Evolutionary conservation across 306 rosid genomes (phyloP).

Genomic region (Citrullus mucosospermus): DNA sequence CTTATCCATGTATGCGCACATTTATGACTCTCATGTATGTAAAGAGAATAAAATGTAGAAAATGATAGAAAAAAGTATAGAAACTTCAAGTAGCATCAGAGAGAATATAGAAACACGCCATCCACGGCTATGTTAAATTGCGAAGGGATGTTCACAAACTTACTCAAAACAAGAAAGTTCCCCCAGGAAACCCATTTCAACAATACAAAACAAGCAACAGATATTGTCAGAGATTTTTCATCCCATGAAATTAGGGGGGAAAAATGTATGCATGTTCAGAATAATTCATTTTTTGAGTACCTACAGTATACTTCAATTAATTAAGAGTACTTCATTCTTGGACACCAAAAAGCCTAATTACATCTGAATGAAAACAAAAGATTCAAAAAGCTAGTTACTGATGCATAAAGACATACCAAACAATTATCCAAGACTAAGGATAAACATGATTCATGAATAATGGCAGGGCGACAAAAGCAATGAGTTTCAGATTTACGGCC

Average conservation of each 20-base stretch:
- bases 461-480: neutral
- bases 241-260: neutral
- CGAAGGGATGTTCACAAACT: neutral
- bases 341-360: neutral
- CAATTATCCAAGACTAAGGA: neutral
- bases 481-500: neutral
- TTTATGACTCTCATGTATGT: neutral
- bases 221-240: neutral
- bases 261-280: neutral
- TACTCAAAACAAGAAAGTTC: neutral
- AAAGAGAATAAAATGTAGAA: neutral
- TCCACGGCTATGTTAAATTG: neutral
- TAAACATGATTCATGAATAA: neutral
- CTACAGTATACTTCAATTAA: neutral
- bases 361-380: neutral
- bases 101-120: neutral
- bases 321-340: neutral
- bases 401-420: neutral
- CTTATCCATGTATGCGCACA: neutral
- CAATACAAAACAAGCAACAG: neutral
- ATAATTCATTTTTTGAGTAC: neutral
- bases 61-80: neutral
- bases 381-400: neutral
- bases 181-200: neutral
- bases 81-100: neutral